Conservation (phyloP, 2,329 filamentous ascomycete species). For the Alternaria longipes region DNA sequence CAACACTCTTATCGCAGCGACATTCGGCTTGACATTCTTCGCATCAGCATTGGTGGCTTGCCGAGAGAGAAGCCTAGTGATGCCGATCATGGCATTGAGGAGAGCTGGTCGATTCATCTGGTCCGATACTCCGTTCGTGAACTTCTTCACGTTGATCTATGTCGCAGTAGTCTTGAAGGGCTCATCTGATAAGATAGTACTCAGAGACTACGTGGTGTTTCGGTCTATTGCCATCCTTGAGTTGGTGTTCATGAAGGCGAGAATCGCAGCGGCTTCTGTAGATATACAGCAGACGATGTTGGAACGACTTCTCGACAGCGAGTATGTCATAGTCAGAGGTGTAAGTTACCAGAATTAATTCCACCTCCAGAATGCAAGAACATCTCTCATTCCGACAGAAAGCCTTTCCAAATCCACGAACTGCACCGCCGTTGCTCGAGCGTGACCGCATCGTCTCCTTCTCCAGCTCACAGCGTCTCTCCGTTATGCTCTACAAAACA, state of each 20-base stretch:
- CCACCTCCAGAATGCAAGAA: no score
- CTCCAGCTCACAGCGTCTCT: conserved; percentile 2
- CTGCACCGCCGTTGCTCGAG: not conserved
- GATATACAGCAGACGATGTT: not conserved
- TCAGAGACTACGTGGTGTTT: not conserved
- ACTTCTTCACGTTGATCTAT: conserved; percentile 5
- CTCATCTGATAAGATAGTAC: not conserved
- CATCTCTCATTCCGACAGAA: no score
- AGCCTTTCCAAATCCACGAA: no score
- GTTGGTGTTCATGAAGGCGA: not conserved
- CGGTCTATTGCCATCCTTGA: not conserved
- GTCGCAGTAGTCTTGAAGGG: conserved; percentile 5
- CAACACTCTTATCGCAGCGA: conserved; percentile 11
- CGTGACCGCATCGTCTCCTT: not conserved
- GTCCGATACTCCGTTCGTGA: conserved; percentile 3
- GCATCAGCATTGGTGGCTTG: conserved; percentile 12
- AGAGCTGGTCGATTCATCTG: conserved; percentile 12
- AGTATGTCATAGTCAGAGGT: no score
- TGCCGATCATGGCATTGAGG: conserved; percentile 16
- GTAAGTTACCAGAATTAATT: no score
- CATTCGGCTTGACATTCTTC: conserved; percentile 12
- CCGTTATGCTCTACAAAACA: not conserved
- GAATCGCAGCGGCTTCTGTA: not conserved
- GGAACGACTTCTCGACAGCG: not conserved
- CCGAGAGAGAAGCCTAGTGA: conserved; percentile 8